Conservation (phyloP, 169 alveolate genomes). For the Eimeria brunetti region DNA sequence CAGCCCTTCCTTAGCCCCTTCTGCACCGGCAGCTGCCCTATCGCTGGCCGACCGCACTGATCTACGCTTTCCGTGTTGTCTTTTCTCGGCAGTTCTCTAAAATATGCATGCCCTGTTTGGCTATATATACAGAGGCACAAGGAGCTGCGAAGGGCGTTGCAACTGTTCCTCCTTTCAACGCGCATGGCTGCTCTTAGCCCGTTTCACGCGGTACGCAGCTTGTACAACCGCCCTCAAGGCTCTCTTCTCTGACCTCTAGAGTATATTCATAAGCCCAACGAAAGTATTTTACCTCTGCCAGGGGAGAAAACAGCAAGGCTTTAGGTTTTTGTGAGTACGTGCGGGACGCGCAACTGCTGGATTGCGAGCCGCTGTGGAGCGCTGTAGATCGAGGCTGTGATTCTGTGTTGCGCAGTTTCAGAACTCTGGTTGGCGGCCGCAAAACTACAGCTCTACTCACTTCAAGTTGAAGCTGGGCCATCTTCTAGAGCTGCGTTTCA, state of each 20-base stretch:
- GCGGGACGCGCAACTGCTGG: slow-evolving; percentile 6
- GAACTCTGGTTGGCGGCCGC: not conserved
- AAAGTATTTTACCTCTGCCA: not conserved
- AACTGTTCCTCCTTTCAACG: not conserved
- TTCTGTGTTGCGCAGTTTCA: not conserved
- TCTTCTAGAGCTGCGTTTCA: not conserved
- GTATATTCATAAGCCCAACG: not conserved
- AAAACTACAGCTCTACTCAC: not conserved
- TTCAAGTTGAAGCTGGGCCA: not conserved
- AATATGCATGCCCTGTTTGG: slow-evolving; percentile 10
- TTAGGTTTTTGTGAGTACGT: not conserved
- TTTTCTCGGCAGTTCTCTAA: slow-evolving; percentile 8
- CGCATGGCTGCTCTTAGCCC: not conserved
- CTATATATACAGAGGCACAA: not conserved
- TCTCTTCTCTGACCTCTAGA: slow-evolving; percentile 10
- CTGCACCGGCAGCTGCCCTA: slow-evolving; percentile 35
- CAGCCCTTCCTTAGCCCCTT: slow-evolving; percentile 59
- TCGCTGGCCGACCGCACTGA: not conserved
- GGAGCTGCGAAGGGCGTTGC: not conserved
- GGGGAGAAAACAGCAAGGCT: not conserved
- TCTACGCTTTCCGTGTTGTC: not conserved
- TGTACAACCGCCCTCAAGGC: not conserved
- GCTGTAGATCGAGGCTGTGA: not conserved
- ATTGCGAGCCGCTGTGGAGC: slow-evolving; percentile 3
- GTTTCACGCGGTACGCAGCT: not conserved